Conservation (phyloP, 129 eudicot species). For the Helianthus tuberosus region DNA sequence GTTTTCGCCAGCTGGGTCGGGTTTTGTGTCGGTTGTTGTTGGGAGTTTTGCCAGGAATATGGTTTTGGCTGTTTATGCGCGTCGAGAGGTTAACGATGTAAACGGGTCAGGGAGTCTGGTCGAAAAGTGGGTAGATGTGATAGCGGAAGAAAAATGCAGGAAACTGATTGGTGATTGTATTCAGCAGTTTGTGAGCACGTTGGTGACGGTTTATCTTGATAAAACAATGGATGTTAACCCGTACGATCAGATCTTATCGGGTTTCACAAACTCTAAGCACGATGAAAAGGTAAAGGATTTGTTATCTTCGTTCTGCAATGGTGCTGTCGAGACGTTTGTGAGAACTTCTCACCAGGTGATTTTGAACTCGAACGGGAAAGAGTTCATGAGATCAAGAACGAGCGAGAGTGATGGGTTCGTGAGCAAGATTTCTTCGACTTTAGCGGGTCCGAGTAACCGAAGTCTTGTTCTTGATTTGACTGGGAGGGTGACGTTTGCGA, state of each 20-base stretch:
- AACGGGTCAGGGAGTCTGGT: conserved; percentile 16
- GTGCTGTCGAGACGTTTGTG: conserved; percentile 73
- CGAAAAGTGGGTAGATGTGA: conserved; percentile 60
- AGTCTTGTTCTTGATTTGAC: conserved; percentile 78
- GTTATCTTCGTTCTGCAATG: conserved; percentile 58
- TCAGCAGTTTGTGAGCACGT: conserved; percentile 76
- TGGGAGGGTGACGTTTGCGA: conserved; percentile 72
- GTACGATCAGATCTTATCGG: conserved; percentile 70
- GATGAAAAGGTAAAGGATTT: conserved; percentile 65
- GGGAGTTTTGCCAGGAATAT: conserved; percentile 82
- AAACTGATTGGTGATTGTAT: conserved; percentile 66
- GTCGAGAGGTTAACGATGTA: neutral
- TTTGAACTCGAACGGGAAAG: conserved; percentile 37
- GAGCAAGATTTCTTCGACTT: conserved; percentile 59
- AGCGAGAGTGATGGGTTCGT: conserved; percentile 48
- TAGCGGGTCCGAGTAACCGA: conserved; percentile 81
- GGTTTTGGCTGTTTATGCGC: conserved; percentile 50
- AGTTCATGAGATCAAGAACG: conserved; percentile 22
- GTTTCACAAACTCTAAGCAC: conserved; percentile 89
- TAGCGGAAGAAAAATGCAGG: conserved; percentile 50
- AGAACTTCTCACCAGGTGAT: conserved; percentile 68
- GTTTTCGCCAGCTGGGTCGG: conserved; percentile 72
- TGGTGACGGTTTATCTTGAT: conserved; percentile 79
- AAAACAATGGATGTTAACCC: conserved; percentile 82
- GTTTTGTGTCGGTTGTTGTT: conserved; percentile 80